These are phyloP conservation scores for Amniculicola lignicola DNA, from an alignment of 495 filamentous ascomycete species.

Conservation along the genomic window DNA sequence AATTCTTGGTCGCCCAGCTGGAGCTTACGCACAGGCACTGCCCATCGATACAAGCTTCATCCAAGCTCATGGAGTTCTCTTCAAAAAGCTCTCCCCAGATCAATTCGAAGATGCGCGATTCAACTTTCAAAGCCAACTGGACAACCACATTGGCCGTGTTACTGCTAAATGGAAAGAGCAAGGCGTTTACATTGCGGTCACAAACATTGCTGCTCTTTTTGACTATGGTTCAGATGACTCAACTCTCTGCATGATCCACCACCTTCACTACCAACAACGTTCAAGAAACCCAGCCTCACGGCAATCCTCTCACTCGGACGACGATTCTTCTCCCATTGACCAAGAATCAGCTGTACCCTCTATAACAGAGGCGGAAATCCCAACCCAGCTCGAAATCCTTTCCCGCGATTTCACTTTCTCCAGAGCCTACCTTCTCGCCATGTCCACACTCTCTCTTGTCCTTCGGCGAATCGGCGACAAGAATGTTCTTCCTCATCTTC, in stretches of 20 bases:
- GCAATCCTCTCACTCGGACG: conserved; percentile 12
- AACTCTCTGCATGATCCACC: conserved; percentile 42
- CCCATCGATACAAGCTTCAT: conserved; percentile 56
- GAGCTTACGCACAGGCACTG: conserved; percentile 38
- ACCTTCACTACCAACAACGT: conserved; percentile 41
- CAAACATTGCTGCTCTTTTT: conserved; percentile 55
- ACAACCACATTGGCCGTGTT: conserved; percentile 57
- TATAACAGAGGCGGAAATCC: conserved; percentile 28
- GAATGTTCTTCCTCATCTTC: conserved; percentile 64
- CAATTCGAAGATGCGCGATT: conserved; percentile 48
- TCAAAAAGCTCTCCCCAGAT: conserved; percentile 52
- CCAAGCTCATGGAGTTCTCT: conserved; percentile 63
- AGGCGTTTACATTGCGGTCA: conserved; percentile 53
- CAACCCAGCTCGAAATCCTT: conserved; percentile 15
- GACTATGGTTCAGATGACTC: conserved; percentile 60
- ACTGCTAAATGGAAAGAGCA: conserved; percentile 62
- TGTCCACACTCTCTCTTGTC: conserved; percentile 51
- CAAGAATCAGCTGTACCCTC: conserved; percentile 3
- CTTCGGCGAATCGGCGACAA: conserved; percentile 59
- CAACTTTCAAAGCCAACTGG: conserved; percentile 54
- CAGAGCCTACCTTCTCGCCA: conserved; percentile 46
- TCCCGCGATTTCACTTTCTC: conserved; percentile 24
- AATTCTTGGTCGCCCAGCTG: conserved; percentile 48
- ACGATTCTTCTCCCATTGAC: conserved; percentile 14
- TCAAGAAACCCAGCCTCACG: conserved; percentile 31